A percentile compares a stretch with the other conserved stretches of the same genome.
Conservation (phyloP, 352 stramenopile genomes). For the Globisporangium recalcitrans region DNA sequence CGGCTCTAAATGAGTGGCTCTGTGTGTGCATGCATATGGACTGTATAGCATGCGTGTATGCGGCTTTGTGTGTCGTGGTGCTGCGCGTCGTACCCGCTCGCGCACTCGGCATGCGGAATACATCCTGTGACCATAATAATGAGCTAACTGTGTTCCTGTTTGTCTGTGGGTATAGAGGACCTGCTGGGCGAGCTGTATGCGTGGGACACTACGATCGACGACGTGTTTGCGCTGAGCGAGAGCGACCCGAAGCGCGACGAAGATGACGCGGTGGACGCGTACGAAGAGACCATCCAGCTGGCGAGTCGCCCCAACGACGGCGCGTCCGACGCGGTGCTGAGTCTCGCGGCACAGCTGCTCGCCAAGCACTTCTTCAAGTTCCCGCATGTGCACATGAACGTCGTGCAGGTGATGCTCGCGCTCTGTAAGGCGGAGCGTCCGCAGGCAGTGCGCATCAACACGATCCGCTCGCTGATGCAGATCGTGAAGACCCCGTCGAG, state of each 20-base stretch:
- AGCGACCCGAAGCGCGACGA: constrained; percentile 59
- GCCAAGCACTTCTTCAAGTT: constrained; percentile 79
- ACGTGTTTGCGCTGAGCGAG: constrained; percentile 37
- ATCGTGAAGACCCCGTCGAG: constrained; percentile 46
- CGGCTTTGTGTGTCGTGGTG: not conserved
- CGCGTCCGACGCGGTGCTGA: constrained; percentile 45
- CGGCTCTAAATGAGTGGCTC: not conserved
- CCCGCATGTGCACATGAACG: constrained; percentile 69
- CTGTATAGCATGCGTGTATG: too few species aligned
- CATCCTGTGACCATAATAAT: not conserved
- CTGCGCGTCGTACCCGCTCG: too few species aligned
- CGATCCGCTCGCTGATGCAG: constrained; percentile 58
- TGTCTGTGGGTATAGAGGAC: constrained; percentile 26
- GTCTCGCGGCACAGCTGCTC: constrained; percentile 63
- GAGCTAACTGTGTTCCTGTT: not conserved
- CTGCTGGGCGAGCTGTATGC: constrained; percentile 57
- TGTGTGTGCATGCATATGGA: not conserved
- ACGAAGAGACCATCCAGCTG: constrained; percentile 67
- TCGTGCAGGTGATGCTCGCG: constrained; percentile 55
- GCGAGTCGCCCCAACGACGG: constrained; percentile 22
- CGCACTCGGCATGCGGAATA: not conserved
- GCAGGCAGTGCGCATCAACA: constrained; percentile 70
- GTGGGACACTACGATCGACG: constrained; percentile 63
- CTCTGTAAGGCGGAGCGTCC: constrained; percentile 36
- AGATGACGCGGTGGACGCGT: constrained; percentile 65